A percentile compares a stretch with the other conserved stretches of the same genome.
Evolutionary conservation across 441 rosid species (phyloP).

Genomic region (Euphorbia celastroides): DNA sequence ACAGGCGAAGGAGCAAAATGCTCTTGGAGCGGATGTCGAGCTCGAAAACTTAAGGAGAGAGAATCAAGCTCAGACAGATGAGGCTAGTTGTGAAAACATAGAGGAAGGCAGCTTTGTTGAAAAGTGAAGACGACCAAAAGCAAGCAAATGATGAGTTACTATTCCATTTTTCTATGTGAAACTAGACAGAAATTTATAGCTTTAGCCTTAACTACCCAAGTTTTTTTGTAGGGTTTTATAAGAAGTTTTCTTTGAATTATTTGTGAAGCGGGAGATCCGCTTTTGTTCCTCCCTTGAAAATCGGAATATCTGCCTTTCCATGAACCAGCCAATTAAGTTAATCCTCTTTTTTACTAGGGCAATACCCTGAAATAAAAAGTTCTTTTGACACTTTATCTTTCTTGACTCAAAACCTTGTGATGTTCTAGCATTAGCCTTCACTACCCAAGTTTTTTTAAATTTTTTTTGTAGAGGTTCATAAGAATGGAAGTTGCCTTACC

Average conservation of each 20-base stretch:
- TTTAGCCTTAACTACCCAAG: background rate
- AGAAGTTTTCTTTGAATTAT: background rate
- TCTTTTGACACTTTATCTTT: too few species aligned
- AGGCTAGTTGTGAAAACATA: too few species aligned
- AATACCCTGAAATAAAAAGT: too few species aligned
- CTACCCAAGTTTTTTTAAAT: too few species aligned
- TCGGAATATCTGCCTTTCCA: background rate
- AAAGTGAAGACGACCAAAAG: conserved; percentile 17
- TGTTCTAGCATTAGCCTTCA: background rate
- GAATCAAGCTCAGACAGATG: too few species aligned
- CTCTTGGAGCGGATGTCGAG: conserved; percentile 11
- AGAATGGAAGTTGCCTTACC: background rate
- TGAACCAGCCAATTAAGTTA: conserved; percentile 1
- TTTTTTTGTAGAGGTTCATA: background rate
- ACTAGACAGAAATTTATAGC: background rate
- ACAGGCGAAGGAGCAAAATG: conserved; percentile 12
- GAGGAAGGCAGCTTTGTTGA: too few species aligned
- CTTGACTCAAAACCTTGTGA: too few species aligned
- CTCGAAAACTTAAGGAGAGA: too few species aligned
- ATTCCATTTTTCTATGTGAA: background rate
- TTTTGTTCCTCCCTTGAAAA: too few species aligned
- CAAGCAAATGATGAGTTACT: conserved; percentile 22
- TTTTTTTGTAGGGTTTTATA: too few species aligned
- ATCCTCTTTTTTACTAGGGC: background rate
- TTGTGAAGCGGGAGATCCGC: too few species aligned